phyloP scores from a whole-genome alignment of 768 basidiomycete genomes.

The Panaeolus cyanescens region DNA sequence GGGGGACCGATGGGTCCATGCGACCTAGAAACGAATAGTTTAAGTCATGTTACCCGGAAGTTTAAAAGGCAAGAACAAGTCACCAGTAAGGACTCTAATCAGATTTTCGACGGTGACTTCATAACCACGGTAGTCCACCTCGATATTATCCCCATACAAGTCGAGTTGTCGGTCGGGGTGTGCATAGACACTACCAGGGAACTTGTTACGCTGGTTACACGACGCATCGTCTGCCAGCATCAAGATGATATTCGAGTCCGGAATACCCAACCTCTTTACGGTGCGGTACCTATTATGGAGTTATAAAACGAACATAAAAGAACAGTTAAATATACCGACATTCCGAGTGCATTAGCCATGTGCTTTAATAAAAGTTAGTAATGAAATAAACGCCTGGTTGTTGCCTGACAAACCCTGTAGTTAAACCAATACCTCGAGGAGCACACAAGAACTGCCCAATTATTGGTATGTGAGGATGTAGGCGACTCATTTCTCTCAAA shows the following conservation, averaged over 20 bases:
- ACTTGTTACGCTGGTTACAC: slow-evolving; percentile 90
- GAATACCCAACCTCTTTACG: slow-evolving; percentile 96
- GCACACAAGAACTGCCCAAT: slow-evolving; percentile 98
- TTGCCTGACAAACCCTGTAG: slow-evolving; percentile 70
- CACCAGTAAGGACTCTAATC: slow-evolving; percentile 88
- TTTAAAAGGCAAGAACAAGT: slow-evolving; percentile 18
- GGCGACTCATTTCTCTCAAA: slow-evolving; percentile 40
- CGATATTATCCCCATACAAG: slow-evolving; percentile 94
- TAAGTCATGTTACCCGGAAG: background rate
- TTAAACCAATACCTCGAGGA: slow-evolving; percentile 98
- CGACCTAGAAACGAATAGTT: slow-evolving; percentile 55
- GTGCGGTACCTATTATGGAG: slow-evolving; percentile 81
- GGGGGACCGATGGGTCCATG: slow-evolving; percentile 79
- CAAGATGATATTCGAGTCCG: slow-evolving; percentile 97
- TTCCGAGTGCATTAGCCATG: slow-evolving; percentile 97
- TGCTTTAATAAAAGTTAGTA: slow-evolving; percentile 55
- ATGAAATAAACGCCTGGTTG: background rate
- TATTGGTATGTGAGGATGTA: slow-evolving; percentile 77
- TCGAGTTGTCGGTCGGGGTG: slow-evolving; percentile 81
- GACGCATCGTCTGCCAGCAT: slow-evolving; percentile 98
- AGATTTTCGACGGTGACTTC: slow-evolving; percentile 98
- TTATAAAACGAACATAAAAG: background rate
- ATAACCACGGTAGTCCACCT: slow-evolving; percentile 97
- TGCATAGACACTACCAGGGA: slow-evolving; percentile 92
- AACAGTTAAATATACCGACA: slow-evolving; percentile 51